Conservation (phyloP, 495 filamentous ascomycete genomes). For the Penicillium dipodomyicola region DNA sequence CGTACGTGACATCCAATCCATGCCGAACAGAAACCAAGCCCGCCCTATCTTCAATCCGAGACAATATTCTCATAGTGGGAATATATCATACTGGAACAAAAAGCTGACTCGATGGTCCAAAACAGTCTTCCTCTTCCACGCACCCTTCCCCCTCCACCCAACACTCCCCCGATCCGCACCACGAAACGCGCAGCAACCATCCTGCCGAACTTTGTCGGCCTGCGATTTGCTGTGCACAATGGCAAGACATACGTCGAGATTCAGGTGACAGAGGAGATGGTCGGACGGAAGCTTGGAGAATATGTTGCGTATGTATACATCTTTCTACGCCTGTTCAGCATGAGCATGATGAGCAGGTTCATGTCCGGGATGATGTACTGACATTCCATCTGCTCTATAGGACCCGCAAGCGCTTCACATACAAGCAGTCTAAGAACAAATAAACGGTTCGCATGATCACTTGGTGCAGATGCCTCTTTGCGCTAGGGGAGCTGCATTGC, state of each 20-base stretch:
- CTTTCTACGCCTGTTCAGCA: background rate
- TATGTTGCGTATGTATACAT: slow-evolving; percentile 73
- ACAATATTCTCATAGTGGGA: background rate
- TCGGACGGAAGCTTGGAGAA: slow-evolving; percentile 95
- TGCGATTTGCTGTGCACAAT: slow-evolving; percentile 92
- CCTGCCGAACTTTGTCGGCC: slow-evolving; percentile 90
- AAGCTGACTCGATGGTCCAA: slow-evolving; percentile 2
- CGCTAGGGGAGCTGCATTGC: background rate
- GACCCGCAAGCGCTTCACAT: slow-evolving; percentile 82
- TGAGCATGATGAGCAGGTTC: background rate
- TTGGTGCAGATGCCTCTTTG: background rate
- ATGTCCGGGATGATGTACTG: background rate
- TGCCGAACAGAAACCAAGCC: background rate
- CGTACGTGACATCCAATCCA: slow-evolving; percentile 39
- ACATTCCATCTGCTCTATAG: slow-evolving; percentile 41
- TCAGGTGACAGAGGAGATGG: slow-evolving; percentile 93
- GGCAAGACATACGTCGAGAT: slow-evolving; percentile 91
- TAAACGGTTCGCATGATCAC: slow-evolving; percentile 34
- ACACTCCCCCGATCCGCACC: slow-evolving; percentile 75
- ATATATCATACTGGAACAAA: background rate
- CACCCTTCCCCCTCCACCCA: slow-evolving; percentile 51
- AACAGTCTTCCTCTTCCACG: slow-evolving; percentile 45
- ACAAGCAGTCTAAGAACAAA: slow-evolving; percentile 75
- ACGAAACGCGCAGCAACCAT: slow-evolving; percentile 90
- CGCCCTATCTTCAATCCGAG: background rate